Percentiles rank a stretch among this genome's conserved stretches.
phyloP scores from a whole-genome alignment of 352 stramenopile genomes.

The Phytopythium aichiense region DNA sequence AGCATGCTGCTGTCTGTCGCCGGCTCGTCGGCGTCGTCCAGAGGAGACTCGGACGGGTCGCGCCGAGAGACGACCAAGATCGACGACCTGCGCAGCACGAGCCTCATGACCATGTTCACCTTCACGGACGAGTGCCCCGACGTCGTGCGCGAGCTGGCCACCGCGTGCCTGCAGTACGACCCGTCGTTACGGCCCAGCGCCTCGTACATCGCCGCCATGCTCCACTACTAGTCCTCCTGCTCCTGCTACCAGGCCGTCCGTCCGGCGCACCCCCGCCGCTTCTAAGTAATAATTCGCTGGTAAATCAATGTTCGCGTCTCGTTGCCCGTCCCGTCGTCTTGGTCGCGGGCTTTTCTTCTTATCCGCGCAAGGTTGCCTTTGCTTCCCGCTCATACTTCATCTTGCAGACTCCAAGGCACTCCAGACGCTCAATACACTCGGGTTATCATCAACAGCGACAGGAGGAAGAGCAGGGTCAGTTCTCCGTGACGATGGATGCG shows the following conservation, averaged over 20 bases:
- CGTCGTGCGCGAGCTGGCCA: conserved; percentile 51
- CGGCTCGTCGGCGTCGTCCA: conserved; percentile 17
- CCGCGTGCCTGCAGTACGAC: conserved; percentile 64
- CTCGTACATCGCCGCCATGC: conserved; percentile 72
- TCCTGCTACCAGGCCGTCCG: not conserved
- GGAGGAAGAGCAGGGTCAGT: not conserved
- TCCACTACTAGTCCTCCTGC: conserved; percentile 29
- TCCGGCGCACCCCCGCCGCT: not conserved
- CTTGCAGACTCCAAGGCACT: not conserved
- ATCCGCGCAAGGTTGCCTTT: not conserved
- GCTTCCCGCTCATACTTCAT: not conserved
- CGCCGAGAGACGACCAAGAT: conserved; percentile 27
- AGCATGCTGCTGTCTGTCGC: not conserved
- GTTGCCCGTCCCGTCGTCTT: not conserved
- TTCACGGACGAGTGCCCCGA: conserved; percentile 64
- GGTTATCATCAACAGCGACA: not conserved
- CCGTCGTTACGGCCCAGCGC: conserved; percentile 64
- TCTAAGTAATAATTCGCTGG: not conserved
- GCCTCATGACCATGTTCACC: conserved; percentile 54
- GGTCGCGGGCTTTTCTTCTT: not conserved
- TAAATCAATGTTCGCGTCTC: not conserved
- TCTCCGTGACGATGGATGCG: not conserved
- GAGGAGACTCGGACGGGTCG: conserved; percentile 19
- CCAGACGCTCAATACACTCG: not conserved
- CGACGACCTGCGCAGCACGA: conserved; percentile 27